A percentile compares a stretch with the other conserved stretches of the same genome.
Evolutionary conservation across 129 eudicot genomes (phyloP).

Genomic region (Tagetes patula): DNA sequence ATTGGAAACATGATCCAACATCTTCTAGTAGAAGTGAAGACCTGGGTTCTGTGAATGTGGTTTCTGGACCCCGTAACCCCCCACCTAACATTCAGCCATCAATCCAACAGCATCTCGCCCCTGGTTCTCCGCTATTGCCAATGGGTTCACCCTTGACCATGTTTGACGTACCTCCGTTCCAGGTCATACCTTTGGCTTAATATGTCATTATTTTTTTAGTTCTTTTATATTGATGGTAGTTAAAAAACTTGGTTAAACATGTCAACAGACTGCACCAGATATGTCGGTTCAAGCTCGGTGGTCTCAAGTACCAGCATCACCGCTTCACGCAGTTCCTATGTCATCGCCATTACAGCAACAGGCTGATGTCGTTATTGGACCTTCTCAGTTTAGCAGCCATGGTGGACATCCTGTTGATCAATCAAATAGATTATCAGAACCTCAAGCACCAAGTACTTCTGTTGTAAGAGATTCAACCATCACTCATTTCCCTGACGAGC

Average conservation of each 20-base stretch:
- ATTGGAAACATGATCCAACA: constrained; percentile 86
- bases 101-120: constrained; percentile 80
- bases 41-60: constrained; percentile 53
- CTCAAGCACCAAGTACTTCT: constrained; percentile 49
- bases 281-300: constrained; percentile 63
- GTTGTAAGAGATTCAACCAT: constrained; percentile 39
- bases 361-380: constrained; percentile 42
- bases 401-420: constrained; percentile 52
- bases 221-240: neutral
- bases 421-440: constrained; percentile 54
- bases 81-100: constrained; percentile 54
- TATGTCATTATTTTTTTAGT: neutral
- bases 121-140: constrained; percentile 78
- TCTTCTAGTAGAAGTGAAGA: constrained; percentile 66
- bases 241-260: constrained; percentile 22
- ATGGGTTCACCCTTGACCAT: constrained; percentile 82
- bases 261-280: constrained; percentile 65
- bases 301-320: constrained; percentile 65
- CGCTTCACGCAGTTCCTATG: constrained; percentile 49
- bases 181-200: constrained; percentile 43
- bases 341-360: constrained; percentile 67
- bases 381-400: constrained; percentile 55
- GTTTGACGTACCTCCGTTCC: constrained; percentile 89
- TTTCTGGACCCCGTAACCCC: constrained; percentile 53
- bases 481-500: constrained; percentile 52